Evolutionary conservation across 1,284 basidiomycete species (phyloP).

Genomic region (Trametes versicolor): DNA sequence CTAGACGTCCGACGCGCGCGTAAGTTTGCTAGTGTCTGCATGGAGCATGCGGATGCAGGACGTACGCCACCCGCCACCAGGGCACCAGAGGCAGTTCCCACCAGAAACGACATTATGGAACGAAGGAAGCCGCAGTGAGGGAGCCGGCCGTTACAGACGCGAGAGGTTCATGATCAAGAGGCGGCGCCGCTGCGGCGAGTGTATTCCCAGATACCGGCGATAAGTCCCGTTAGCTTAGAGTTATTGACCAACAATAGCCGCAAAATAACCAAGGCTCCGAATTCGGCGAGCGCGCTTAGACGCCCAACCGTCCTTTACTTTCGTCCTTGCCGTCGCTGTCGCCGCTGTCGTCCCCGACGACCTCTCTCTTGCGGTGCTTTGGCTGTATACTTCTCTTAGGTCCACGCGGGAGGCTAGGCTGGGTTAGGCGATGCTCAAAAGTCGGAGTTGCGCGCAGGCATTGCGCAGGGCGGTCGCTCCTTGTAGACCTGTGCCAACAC

Average conservation of each 20-base stretch:
- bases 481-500: slow-evolving; percentile 27
- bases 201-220: too few relatives aligned
- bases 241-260: not conserved
- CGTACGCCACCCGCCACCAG: slow-evolving; percentile 39
- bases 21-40: slow-evolving; percentile 24
- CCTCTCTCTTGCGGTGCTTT: slow-evolving; percentile 9
- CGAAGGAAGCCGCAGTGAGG: not conserved
- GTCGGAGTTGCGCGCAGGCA: slow-evolving; percentile 31
- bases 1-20: slow-evolving; percentile 29
- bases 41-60: slow-evolving; percentile 7
- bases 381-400: slow-evolving; percentile 4
- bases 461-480: slow-evolving; percentile 29
- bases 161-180: slow-evolving; percentile 2
- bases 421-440: slow-evolving; percentile 30
- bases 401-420: slow-evolving; percentile 13
- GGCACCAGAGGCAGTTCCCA: slow-evolving; percentile 41
- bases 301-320: slow-evolving; percentile 16
- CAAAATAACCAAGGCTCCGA: not conserved
- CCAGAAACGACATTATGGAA: slow-evolving; percentile 41
- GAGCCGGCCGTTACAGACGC: not conserved
- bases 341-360: slow-evolving; percentile 7
- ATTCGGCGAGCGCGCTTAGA: not conserved
- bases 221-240: not conserved
- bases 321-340: slow-evolving; percentile 23
- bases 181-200: not conserved